Evolutionary conservation across 495 filamentous ascomycete species (phyloP), one percentile per base, ranked within the genome.

Genomic region (Daldinia vernicosa): DNA sequence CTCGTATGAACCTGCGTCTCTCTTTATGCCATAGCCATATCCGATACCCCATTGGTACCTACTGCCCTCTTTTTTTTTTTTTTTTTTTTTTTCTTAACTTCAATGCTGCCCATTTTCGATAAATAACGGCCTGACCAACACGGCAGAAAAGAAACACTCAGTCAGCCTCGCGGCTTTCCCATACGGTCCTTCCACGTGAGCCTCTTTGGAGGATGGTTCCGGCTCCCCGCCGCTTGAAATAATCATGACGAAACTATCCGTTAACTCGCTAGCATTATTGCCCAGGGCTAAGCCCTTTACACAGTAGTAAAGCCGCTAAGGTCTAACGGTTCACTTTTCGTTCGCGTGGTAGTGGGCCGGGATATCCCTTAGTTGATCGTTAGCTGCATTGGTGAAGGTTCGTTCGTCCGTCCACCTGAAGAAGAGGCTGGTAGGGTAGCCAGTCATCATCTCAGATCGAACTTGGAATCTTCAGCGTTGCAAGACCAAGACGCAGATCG

Each of bases 321-420:
- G 32, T 59, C 60, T 40, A 68, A 53, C 60, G 58, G 59, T 39
- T 54, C n/a, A 4, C 57, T 58, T 61, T 57, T 40, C 35, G 57
- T 66, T 69, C 70, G 70, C 70, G 70, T 73, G 70, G 70, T 65
- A 69, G 62, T 69, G 57, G 61, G 61, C 50, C 67, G 24, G 24
- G 11, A 4, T 17, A 12, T 57, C 61, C 66, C 66, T 66, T 65
- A 45, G 52, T 56, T 59, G 51, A 45, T 57, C 50, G 30, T 62
- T 69, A 66, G 70, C 57, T 69, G 66, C 70, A 63, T 69, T 59
- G 39, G 52, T 67, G 37, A 65, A 53, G n/a, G n/a, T n/a, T n/a
- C n/a, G 65, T 63, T 66, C 66, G 56, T 43, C 60, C 47, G 33
- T 64, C 55, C 55, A 56, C 61, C 65, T 51, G 60, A 61, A 61